Evolutionary conservation across 768 basidiomycete species (phyloP), one percentile per base, ranked within the genome.

Genomic region (Ramaria sp.): DNA sequence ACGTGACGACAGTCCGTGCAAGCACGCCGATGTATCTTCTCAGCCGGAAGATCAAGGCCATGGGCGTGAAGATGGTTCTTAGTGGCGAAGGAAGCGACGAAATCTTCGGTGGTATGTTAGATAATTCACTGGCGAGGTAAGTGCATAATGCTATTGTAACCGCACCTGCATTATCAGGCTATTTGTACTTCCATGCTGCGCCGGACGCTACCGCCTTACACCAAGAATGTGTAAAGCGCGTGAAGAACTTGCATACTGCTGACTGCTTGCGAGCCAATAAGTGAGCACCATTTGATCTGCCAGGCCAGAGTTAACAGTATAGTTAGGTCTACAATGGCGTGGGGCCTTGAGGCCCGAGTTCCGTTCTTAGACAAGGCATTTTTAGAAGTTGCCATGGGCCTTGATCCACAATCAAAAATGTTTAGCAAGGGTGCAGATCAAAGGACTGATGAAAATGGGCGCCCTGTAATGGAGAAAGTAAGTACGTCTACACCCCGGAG

Each of bases 61-160:
- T 92, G 90, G 96, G 96, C 58, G 96, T 99, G 53, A 99, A 99
- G 75, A 99, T 99, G 96, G 96, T 99, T 15, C 78, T 98, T 37
- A 91, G 88, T 61, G 96, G 96, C 17, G 96, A 99, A 71, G 96
- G 96, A 39, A 91, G 89, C 60, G 96, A 99, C 64, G 96, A 99
- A 71, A 92, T 98, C 60, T 81, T 97, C 38, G 95, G 95, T 74
- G 94, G 93, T 89, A 67, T 62, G 63, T 65, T 37, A 15, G 31
- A 51, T 51, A 20, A 34, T 53, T n/a, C 0, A 45, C 34, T 48
- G 33, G 30, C n/a, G 2, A 27, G 24, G 48, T 33, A 49, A 17
- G n/a, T 27, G 27, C 22, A 15, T 31, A 33, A 33, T 30, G 22
- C 9, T 51, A 19, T 48, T 48, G 48, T 20, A 30, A 37, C 33